These are phyloP conservation scores for Globisporangium rhizosaccharum DNA, from an alignment of 352 stramenopile genomes.

Conservation along the genomic window DNA sequence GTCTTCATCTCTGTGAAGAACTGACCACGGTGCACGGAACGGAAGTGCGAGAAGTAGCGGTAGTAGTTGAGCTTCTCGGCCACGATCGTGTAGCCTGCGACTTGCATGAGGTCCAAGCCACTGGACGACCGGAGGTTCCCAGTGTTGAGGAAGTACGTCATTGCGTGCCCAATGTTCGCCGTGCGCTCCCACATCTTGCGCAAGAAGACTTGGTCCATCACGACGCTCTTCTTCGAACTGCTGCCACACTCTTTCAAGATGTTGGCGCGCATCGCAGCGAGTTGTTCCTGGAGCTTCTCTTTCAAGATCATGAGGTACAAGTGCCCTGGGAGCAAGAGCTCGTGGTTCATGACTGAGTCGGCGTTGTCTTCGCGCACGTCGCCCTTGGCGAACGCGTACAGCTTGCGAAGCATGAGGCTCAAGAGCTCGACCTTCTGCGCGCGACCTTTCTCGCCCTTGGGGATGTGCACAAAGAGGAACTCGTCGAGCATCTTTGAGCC, in stretches of 20 bases:
- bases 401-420: constrained; percentile 96
- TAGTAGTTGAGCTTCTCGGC: constrained; percentile 99
- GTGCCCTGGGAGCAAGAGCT: constrained; percentile 94
- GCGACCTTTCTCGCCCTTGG: constrained; percentile 81
- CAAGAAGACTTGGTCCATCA: constrained; percentile 87
- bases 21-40: constrained; percentile 97
- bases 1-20: constrained; percentile 99
- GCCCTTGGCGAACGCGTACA: constrained; percentile 96
- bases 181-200: constrained; percentile 92
- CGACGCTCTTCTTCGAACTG: constrained; percentile 50
- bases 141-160: constrained; percentile 99
- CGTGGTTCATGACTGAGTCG: constrained; percentile 98
- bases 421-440: constrained; percentile 93
- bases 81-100: constrained; percentile 98
- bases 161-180: constrained; percentile 89
- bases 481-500: constrained; percentile 89
- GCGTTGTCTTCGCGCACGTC: constrained; percentile 96
- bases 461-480: constrained; percentile 97
- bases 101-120: constrained; percentile 97
- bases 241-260: constrained; percentile 71
- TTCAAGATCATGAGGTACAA: constrained; percentile 96
- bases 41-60: constrained; percentile 98
- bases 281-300: constrained; percentile 97
- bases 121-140: constrained; percentile 97
- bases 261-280: constrained; percentile 67